A percentile compares a stretch with the other conserved stretches of the same genome.
Conservation (phyloP, 306 rosid genomes). For the Prunus padus region DNA sequence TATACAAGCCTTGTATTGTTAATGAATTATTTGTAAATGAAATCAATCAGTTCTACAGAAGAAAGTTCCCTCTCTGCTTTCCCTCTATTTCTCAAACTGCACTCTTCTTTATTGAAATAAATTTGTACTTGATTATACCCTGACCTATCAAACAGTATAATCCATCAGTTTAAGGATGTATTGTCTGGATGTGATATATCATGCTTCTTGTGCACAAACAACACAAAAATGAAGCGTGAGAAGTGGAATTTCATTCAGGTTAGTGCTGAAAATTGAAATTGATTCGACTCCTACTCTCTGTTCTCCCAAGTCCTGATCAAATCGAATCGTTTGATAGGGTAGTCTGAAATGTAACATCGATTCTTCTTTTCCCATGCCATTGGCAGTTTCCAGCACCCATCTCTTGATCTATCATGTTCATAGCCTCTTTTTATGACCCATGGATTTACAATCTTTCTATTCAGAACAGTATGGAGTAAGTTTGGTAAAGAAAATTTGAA, state of each 20-base stretch:
- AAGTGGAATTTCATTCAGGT: background rate
- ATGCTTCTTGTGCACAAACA: background rate
- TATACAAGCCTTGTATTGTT: too few relatives aligned
- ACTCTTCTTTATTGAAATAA: too few relatives aligned
- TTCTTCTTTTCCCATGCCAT: background rate
- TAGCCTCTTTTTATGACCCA: background rate
- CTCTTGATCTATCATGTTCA: background rate
- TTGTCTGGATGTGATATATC: background rate
- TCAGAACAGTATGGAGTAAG: too few relatives aligned
- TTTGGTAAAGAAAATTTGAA: too few relatives aligned
- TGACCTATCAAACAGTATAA: too few relatives aligned
- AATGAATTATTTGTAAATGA: too few relatives aligned
- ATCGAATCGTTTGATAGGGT: background rate
- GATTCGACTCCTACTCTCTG: background rate
- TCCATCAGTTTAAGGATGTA: too few relatives aligned
- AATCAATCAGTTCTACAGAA: too few relatives aligned
- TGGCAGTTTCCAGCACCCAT: background rate
- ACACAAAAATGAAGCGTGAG: background rate
- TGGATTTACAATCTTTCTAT: background rate
- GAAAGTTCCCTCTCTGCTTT: too few relatives aligned
- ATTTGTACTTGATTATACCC: too few relatives aligned
- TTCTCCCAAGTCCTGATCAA: background rate
- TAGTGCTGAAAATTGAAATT: background rate
- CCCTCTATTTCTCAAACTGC: too few relatives aligned
- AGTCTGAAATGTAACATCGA: background rate